These are phyloP conservation scores for Neurospora sp. DNA, from an alignment of 495 filamentous ascomycete genomes.

Conservation along the genomic window DNA sequence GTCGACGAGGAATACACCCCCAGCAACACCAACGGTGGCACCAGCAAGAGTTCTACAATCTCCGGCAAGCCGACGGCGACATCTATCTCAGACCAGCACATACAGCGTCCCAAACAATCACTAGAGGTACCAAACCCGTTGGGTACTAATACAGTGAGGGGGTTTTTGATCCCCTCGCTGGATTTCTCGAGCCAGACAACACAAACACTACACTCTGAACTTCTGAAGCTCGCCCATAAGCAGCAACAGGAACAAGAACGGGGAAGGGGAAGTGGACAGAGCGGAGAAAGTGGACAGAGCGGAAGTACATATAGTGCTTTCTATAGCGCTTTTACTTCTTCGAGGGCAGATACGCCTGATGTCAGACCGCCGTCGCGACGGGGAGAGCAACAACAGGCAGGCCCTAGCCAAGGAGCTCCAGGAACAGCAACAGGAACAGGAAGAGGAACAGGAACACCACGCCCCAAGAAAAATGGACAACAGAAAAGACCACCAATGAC, in stretches of 20 bases:
- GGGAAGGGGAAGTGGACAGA: background rate
- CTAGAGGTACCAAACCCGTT: background rate
- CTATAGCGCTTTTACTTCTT: background rate
- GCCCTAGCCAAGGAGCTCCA: background rate
- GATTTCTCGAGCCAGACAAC: background rate
- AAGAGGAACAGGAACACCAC: background rate
- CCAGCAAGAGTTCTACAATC: background rate
- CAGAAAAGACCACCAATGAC: background rate
- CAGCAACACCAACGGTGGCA: background rate
- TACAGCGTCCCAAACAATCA: background rate
- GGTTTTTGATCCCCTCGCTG: background rate
- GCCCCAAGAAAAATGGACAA: background rate
- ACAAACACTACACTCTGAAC: background rate
- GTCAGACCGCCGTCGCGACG: background rate
- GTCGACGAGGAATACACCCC: background rate
- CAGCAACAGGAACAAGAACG: background rate
- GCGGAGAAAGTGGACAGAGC: background rate
- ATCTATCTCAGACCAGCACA: background rate
- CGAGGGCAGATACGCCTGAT: background rate
- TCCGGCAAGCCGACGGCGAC: background rate
- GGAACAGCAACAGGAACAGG: background rate
- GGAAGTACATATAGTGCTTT: background rate
- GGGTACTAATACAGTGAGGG: background rate
- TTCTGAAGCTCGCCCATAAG: background rate
- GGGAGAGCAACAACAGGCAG: background rate